phyloP scores from a whole-genome alignment of 2,329 filamentous ascomycete genomes.

The Cytospora paraplurivora region DNA sequence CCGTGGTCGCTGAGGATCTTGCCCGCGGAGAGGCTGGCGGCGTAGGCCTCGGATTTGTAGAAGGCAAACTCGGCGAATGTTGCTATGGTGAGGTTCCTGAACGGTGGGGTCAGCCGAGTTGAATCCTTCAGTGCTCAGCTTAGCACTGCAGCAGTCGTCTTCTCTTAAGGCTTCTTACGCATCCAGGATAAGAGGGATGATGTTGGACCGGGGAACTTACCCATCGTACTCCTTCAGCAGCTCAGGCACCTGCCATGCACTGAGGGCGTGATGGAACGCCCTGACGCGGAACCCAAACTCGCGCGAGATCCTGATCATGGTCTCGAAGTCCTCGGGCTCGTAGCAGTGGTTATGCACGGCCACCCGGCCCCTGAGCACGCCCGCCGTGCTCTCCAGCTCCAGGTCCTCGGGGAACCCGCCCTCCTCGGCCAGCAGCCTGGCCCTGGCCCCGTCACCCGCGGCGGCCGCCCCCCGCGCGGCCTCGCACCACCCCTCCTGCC shows the following conservation, averaged over 20 bases:
- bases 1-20: constrained; percentile 44
- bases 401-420: constrained; percentile 39
- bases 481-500: constrained; percentile 39
- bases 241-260: constrained; percentile 44
- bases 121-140: not conserved
- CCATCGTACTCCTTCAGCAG: constrained; percentile 43
- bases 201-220: constrained; percentile 35
- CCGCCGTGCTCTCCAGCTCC: constrained; percentile 44
- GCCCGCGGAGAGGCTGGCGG: constrained; percentile 43
- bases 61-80: constrained; percentile 46
- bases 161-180: no score
- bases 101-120: not conserved
- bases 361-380: constrained; percentile 44
- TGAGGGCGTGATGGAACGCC: constrained; percentile 46
- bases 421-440: constrained; percentile 24
- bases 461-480: constrained; percentile 26
- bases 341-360: constrained; percentile 50
- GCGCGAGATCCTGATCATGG: constrained; percentile 45
- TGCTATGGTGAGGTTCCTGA: constrained; percentile 45
- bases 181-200: no score
- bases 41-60: constrained; percentile 47
- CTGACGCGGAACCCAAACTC: constrained; percentile 46
- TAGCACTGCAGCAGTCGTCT: constrained; percentile 16
- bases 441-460: constrained; percentile 33
- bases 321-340: constrained; percentile 46